Evolutionary conservation across 345 rosid genomes (phyloP).

Genomic region (Eucalyptus brandiana): DNA sequence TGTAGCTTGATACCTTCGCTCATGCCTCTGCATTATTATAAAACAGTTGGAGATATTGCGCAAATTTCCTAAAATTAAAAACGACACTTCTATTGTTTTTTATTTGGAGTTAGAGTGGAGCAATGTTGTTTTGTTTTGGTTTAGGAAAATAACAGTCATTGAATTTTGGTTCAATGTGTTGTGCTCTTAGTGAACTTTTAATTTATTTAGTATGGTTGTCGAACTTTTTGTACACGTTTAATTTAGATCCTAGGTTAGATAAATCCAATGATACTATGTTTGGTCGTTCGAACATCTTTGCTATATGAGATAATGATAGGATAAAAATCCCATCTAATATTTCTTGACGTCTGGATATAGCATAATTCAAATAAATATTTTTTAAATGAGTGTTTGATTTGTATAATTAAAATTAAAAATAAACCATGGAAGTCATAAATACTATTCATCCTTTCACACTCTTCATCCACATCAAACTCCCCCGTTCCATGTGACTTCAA

Average conservation of each 20-base stretch:
- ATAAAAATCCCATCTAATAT: too few species aligned
- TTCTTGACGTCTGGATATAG: too few species aligned
- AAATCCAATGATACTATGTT: not conserved
- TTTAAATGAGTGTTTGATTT: too few species aligned
- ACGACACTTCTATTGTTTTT: not conserved
- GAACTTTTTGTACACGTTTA: not conserved
- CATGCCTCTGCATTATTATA: not conserved
- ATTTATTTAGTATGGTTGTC: not conserved
- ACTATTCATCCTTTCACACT: too few species aligned
- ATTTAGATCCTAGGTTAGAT: not conserved
- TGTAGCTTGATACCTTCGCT: not conserved
- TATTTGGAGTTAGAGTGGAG: not conserved
- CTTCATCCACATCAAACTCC: too few species aligned
- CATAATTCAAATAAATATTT: too few species aligned
- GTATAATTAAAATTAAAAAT: too few species aligned
- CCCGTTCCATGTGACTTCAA: too few species aligned
- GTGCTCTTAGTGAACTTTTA: not conserved
- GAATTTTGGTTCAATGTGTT: not conserved
- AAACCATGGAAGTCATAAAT: too few species aligned
- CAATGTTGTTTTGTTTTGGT: not conserved
- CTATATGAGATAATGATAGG: too few species aligned
- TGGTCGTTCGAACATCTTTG: too few species aligned
- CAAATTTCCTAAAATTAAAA: not conserved
- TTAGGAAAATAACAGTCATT: not conserved
- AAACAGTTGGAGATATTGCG: not conserved